Base-by-base conservation (phyloP, 495 filamentous ascomycete species). In the Filosporella fistucella region DNA sequence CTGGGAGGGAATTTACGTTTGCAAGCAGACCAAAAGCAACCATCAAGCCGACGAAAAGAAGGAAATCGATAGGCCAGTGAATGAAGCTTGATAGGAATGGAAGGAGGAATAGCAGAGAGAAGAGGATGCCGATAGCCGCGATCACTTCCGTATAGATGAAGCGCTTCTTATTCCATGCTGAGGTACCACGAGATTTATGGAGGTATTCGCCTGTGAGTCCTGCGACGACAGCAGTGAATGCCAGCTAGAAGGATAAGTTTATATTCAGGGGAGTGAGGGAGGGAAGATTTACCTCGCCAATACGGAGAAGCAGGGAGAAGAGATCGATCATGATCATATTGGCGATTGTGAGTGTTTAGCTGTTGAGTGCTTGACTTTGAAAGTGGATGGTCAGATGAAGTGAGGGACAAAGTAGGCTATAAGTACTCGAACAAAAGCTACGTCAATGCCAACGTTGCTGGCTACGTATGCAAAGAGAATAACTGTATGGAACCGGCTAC, bases 131-230 rank as follows among this genome's bases (percentile, higher is more conserved):
- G 40, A 82, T 29, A 5, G 61, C 75, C 13, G 78, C 75, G n/a
- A 84, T 60, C 20, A 81, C 72, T 41, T 77, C 71, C 34, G 76
- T 74, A 59, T 81, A 84, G 61, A 82, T 80, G 68, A 74, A 77
- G 35, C 77, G 68, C 11, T 65, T 66, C 24, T 74, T 40, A 0
- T 66, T 61, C 63, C 70, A 73, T 38, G 61, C 49, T 38, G 66
- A 35, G 45, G 52, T 13, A 18, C 30, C 22, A 14, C 30, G 29
- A 16, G 23, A 34, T 14, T 64, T 24, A 38, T 66, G 57, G 35
- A 82, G 71, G 54, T 77, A 80, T 49, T 72, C 54, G 4, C 77
- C 77, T 44, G 78, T 67, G 25, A 82, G 63, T 45, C 79, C 79
- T 21, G 77, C 76, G 21, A 82, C 77, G 14, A 79, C 65, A 21